phyloP scores from a whole-genome alignment of 179 eudicot species.

The Monotropa hypopitys region DNA sequence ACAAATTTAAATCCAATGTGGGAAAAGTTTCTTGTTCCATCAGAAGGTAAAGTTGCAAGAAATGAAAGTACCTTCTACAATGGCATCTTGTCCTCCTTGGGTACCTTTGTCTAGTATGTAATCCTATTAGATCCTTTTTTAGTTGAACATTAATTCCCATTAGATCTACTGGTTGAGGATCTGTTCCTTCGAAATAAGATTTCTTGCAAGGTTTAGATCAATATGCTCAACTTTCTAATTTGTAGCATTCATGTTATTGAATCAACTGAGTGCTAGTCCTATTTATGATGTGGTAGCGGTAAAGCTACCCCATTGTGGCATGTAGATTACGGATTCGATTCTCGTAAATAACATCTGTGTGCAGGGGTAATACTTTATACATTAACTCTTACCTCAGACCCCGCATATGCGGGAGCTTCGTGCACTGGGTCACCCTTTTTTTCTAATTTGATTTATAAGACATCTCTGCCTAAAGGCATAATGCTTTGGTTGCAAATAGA shows the following conservation, averaged over 20 bases:
- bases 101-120: not conserved
- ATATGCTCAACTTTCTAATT: not conserved
- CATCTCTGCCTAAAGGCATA: not conserved
- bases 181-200: not conserved
- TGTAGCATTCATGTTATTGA: not conserved
- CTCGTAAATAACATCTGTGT: too few relatives aligned
- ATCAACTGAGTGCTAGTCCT: not conserved
- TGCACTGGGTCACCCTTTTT: too few relatives aligned
- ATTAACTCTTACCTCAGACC: too few relatives aligned
- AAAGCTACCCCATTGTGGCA: too few relatives aligned
- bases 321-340: too few relatives aligned
- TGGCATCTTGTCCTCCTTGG: not conserved
- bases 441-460: not conserved
- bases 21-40: conserved; percentile 64
- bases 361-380: too few relatives aligned
- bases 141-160: not conserved
- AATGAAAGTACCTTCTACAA: not conserved
- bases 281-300: too few relatives aligned
- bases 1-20: conserved; percentile 73
- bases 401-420: too few relatives aligned
- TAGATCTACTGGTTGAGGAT: not conserved
- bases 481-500: conserved; percentile 29
- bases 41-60: conserved; percentile 48
- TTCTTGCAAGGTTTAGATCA: not conserved
- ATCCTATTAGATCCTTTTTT: not conserved